Percentiles rank a stretch among this genome's conserved stretches.
phyloP scores from a whole-genome alignment of 1,284 basidiomycete genomes.

The Ceratobasidium sp. region DNA sequence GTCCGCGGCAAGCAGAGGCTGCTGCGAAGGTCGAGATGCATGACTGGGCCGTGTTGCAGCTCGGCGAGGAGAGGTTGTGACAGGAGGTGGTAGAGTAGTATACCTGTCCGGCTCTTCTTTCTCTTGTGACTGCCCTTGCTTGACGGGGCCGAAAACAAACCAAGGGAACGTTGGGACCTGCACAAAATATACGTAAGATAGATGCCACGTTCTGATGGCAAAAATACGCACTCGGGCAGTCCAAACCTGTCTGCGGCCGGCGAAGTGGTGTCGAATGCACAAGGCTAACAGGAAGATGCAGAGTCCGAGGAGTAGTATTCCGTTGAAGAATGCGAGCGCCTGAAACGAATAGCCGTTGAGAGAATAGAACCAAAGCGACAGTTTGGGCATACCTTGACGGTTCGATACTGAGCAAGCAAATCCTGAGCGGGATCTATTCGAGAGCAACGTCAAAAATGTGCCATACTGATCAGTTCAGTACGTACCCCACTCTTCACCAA shows the following conservation, averaged over 20 bases:
- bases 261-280: constrained; percentile 67
- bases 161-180: constrained; percentile 70
- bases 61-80: constrained; percentile 39
- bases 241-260: constrained; percentile 75
- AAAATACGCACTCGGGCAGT: constrained; percentile 56
- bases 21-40: constrained; percentile 37
- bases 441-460: constrained; percentile 6
- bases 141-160: constrained; percentile 55
- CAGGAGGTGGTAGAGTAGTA: constrained; percentile 44
- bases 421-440: constrained; percentile 67
- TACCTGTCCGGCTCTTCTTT: constrained; percentile 31
- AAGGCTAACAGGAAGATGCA: constrained; percentile 66
- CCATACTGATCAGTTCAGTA: background rate
- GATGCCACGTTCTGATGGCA: constrained; percentile 26
- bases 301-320: constrained; percentile 67
- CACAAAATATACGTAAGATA: constrained; percentile 24
- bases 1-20: constrained; percentile 27
- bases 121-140: constrained; percentile 26
- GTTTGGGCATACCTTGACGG: constrained; percentile 27
- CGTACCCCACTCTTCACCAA: constrained; percentile 49
- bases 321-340: constrained; percentile 77
- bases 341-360: constrained; percentile 58
- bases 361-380: background rate
- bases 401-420: constrained; percentile 82
- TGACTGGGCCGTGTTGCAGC: constrained; percentile 31